Evolutionary conservation across 345 rosid species (phyloP), one percentile per base, ranked within the genome.

Genomic region (Iberis pinnata): DNA sequence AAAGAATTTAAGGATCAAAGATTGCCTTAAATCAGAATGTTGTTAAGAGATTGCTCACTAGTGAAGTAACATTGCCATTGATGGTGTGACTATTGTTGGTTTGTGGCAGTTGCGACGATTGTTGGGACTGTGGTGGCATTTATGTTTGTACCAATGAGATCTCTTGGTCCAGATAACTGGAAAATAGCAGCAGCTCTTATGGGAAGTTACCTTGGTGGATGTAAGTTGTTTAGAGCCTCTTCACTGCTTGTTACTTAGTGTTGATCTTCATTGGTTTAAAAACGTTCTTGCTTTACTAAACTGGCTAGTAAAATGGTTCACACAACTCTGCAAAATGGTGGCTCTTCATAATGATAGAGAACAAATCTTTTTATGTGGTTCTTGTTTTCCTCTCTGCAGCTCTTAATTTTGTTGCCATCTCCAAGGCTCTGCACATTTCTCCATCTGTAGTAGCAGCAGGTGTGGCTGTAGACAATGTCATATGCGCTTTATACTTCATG

Each of bases 131-230:
- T 79, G 33, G 75, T 89, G 75, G 94, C 87, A 3, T 86, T 76
- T 57, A 27, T 68, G 55, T 6, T 82, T 58, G 90, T 86, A 58
- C 95, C 95, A 0, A 89, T 86, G 94, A 77, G 80, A 73, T 78
- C 97, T 17, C 89, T 89, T 48, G 97, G 94, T 49, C 75, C 75
- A 33, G 96, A 86, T 69, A 84, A 73, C 54, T 89, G 97, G 95
- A 84, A 86, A 67, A 82, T 89, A 60, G 97, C 94, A 33, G 76
- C 97, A 70, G 88, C 97, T 39, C 82, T 89, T 45, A 84, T 80
- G 95, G 94, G 90, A 1, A 84, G 97, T 48, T 76, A 82, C 64
- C 82, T 86, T 56, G 86, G 90, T 51, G 90, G 84, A 80, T 76
- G 90, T 83, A 70, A 78, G 82, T 72, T 18, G 22, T 50, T 17